A percentile compares a stretch with the other conserved stretches of the same genome.
Evolutionary conservation across 139 green algal species (phyloP).

Genomic region (Gonium pectorale): DNA sequence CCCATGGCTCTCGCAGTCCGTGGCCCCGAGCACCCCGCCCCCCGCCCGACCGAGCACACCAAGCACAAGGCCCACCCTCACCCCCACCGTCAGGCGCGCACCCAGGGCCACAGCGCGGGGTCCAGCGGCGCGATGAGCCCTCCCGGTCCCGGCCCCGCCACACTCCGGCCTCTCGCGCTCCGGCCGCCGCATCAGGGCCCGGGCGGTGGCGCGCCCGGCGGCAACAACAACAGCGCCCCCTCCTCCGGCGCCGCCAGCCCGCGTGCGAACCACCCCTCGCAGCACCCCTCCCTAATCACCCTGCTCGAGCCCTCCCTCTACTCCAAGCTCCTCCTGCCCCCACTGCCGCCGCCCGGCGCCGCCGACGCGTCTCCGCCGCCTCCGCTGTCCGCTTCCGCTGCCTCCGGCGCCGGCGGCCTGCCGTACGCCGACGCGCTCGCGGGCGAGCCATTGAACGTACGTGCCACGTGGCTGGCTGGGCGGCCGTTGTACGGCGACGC

Average conservation of each 20-base stretch:
- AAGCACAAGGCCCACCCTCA: too few relatives aligned
- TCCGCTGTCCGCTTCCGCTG: neutral
- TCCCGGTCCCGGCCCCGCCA: too few relatives aligned
- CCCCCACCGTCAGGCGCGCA: too few relatives aligned
- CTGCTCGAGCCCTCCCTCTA: slow-evolving; percentile 26
- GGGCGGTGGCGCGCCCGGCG: too few relatives aligned
- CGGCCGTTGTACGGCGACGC: slow-evolving; percentile 38
- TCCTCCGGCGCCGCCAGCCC: neutral
- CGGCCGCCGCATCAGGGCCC: too few relatives aligned
- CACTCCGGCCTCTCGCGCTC: too few relatives aligned
- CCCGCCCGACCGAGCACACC: too few relatives aligned
- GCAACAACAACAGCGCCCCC: neutral
- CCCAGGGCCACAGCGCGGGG: too few relatives aligned
- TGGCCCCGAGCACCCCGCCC: too few relatives aligned
- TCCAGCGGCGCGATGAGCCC: too few relatives aligned
- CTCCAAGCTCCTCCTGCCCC: slow-evolving; percentile 33
- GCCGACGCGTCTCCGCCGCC: neutral
- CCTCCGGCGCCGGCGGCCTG: neutral
- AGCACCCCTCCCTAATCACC: neutral
- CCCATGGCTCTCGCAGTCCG: too few relatives aligned
- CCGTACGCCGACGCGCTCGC: neutral
- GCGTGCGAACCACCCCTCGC: neutral
- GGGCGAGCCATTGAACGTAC: slow-evolving; percentile 28
- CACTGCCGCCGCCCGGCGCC: neutral
- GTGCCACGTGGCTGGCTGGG: slow-evolving; percentile 42